Evolutionary conservation across 345 rosid genomes (phyloP), one percentile per base, ranked within the genome.

Genomic region (Passiflora organensis): DNA sequence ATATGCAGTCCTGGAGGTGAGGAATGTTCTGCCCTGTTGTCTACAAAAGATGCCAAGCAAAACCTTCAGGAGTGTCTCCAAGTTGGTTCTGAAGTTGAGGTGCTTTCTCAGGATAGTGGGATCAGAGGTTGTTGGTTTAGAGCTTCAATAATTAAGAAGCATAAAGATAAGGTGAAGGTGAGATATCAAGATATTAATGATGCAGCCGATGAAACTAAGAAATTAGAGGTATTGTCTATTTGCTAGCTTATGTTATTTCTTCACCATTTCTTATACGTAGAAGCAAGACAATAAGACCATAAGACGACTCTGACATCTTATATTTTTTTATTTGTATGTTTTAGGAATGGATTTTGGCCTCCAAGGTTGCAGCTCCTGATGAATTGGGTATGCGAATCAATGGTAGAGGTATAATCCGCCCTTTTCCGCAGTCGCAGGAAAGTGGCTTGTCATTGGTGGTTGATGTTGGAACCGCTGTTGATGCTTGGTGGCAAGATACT

Each of bases 121-220:
- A 58, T 89, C 45, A 78, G 82, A 64, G 97, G 95, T 12, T 89
- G 95, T 64, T 89, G 95, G 97, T 78, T 82, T 68, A 81, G 75
- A 66, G 95, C 87, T 24, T 62, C 37, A 66, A 67, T 89, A 56
- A 64, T 89, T 57, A 82, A 82, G 73, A 74, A 64, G 48, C 68
- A 67, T 68, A 82, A 84, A 54, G 69, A 77, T 63, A 89, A 77
- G 74, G 81, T 82, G 59, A 89, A 86, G 81, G 93, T 89, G 72
- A 86, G 73, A 47, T 89, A 89, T 68, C 77, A 72, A 63, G 88
- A 86, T 67, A 55, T 86, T 59, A 70, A 55, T 19, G 95, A 84
- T 73, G 88, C 84, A 17, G 77, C 32, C 15, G 84, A 86, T 72
- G 90, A 86, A 75, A 50, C 83, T 44, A 79, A 82, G 22, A 72